These are phyloP conservation scores for Hortaea sp. DNA, from an alignment of 2,329 filamentous ascomycete genomes.

Conservation along the genomic window DNA sequence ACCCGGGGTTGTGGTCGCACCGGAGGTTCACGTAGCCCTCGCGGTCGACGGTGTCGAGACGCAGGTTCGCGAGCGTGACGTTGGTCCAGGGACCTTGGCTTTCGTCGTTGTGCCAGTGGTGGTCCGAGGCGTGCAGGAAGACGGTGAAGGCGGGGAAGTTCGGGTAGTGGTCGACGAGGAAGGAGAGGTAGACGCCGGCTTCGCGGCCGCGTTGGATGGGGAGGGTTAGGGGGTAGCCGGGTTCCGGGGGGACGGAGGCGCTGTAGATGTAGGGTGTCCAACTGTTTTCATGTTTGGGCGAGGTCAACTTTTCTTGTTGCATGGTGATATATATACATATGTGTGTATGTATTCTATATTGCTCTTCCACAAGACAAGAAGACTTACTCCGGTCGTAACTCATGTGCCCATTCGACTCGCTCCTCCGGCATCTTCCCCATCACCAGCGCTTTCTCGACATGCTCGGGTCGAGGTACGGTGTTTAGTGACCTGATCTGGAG, in stretches of 20 bases:
- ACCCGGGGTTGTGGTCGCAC: conserved; percentile 37
- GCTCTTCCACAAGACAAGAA: not conserved
- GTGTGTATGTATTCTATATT: too few species aligned
- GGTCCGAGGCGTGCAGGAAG: conserved; percentile 16
- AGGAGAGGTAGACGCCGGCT: conserved; percentile 37
- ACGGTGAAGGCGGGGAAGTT: conserved; percentile 16
- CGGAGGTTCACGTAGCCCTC: conserved; percentile 40
- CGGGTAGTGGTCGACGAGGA: conserved; percentile 37
- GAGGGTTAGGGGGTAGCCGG: conserved; percentile 16
- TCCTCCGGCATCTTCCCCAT: not conserved
- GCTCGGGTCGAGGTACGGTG: not conserved
- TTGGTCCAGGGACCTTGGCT: conserved; percentile 23
- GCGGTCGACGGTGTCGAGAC: conserved; percentile 27
- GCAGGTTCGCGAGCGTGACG: not conserved
- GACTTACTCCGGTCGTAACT: not conserved
- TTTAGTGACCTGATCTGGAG: not conserved
- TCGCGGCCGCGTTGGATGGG: conserved; percentile 38
- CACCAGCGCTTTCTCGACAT: not conserved
- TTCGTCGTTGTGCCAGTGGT: conserved; percentile 24
- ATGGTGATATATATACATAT: too few species aligned
- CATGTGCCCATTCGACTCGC: not conserved
- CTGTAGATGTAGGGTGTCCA: not conserved
- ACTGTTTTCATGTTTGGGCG: not conserved
- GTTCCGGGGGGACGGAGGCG: not conserved
- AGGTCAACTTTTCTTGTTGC: too few species aligned